A percentile compares a stretch with the other conserved stretches of the same genome.
Evolutionary conservation across 495 filamentous ascomycete genomes (phyloP).

Genomic region (Acidomyces sp.): DNA sequence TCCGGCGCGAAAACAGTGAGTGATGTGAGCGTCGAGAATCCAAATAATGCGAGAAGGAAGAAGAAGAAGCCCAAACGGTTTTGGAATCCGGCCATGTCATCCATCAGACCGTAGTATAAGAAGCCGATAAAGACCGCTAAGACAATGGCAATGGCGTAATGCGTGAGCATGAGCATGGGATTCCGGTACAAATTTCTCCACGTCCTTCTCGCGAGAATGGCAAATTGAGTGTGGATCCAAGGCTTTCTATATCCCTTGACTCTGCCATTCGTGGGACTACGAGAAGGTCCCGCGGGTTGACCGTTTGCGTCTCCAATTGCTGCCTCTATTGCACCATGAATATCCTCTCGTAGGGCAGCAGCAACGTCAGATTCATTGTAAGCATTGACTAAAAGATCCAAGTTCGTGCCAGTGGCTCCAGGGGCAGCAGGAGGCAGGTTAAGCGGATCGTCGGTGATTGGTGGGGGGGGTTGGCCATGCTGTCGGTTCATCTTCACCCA

Average conservation of each 20-base stretch:
- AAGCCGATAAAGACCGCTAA: constrained; percentile 88
- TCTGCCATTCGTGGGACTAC: constrained; percentile 34
- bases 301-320: constrained; percentile 61
- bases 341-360: constrained; percentile 64
- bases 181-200: constrained; percentile 98
- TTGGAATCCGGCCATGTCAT: constrained; percentile 95
- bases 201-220: constrained; percentile 77
- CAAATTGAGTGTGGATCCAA: constrained; percentile 65
- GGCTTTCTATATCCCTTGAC: constrained; percentile 75
- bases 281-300: constrained; percentile 43
- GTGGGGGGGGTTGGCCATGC: constrained; percentile 46
- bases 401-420: constrained; percentile 51
- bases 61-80: constrained; percentile 98
- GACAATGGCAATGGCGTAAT: constrained; percentile 96
- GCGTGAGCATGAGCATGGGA: constrained; percentile 95
- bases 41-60: constrained; percentile 89
- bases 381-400: constrained; percentile 65
- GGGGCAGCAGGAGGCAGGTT: constrained; percentile 59
- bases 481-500: constrained; percentile 58
- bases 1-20: constrained; percentile 90
- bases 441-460: constrained; percentile 59
- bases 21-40: constrained; percentile 88
- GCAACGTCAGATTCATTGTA: constrained; percentile 73
- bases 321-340: constrained; percentile 46
- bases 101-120: constrained; percentile 90